Base-by-base conservation (phyloP, 2,329 filamentous ascomycete genomes). In the Arthroderma sp. region DNA sequence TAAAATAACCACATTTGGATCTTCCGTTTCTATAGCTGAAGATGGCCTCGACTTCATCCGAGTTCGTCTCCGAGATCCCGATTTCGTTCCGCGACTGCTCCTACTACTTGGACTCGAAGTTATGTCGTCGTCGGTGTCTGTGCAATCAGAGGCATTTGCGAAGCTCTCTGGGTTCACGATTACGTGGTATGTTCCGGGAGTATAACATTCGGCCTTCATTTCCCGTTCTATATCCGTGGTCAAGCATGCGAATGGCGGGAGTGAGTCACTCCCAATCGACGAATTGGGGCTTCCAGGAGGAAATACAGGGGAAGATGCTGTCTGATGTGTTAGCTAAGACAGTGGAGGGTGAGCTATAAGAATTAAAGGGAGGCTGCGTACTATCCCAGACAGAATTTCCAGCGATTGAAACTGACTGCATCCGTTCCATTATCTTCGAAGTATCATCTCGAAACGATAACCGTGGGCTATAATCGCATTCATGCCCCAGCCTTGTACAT, bases 221-320 rank as follows among this genome's bases (percentile, higher is more conserved):
- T 78, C 75, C 36, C 75, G 64, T 29, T 78, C 75, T 50, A 76
- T 73, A 48, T 78, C 74, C 29, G 65, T 75, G 1, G 65, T 71
- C 44, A 78, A 63, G 9, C 61, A 56, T 30, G 68, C 58, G 56
- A 78, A 78, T 2, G 70, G 69, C 15, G 74, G 74, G 8, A 78
- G 60, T n/a, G 66, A 57, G 53, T 77, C 72, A 22, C 61, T 55
- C 7, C 51, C 48, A 9, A 52, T 54, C 29, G 61, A 61, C 42
- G 57, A 57, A 15, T 55, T 54, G 15, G 56, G 54, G 27, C 49
- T 49, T 40, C 52, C 53, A 29, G 57, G 59, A 28, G 50, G 54
- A 11, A 51, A 44, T 33, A 52, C 49, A 7, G 58, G 56, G 29
- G 60, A 59, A 27, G 56, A 58, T 38, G 59, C 56, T 62, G 45